A percentile compares a stretch with the other conserved stretches of the same genome.
Conservation (phyloP, 352 stramenopile genomes). For the Aphanomyces euteiches region DNA sequence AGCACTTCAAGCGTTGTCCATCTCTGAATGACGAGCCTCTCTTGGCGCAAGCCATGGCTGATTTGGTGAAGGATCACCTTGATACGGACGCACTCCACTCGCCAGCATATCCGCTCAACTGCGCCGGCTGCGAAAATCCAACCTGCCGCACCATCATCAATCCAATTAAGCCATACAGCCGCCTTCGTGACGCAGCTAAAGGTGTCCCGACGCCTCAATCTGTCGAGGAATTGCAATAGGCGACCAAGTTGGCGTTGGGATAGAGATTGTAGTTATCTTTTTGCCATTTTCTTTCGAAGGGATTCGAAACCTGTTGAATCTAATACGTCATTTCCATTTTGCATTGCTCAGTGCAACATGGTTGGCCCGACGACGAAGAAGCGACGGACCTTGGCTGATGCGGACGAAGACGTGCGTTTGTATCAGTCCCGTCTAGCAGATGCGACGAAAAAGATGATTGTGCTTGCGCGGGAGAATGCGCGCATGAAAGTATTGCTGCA, state of each 20-base stretch:
- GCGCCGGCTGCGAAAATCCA: conserved; percentile 71
- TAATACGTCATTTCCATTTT: conserved; percentile 5
- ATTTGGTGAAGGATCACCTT: conserved; percentile 94
- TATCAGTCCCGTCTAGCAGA: conserved; percentile 26
- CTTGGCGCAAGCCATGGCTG: conserved; percentile 96
- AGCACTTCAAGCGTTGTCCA: conserved; percentile 92
- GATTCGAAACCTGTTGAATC: conserved; percentile 3
- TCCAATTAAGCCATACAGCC: conserved; percentile 70
- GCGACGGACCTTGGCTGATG: conserved; percentile 26
- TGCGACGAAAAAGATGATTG: conserved; percentile 28
- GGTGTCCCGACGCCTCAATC: conserved; percentile 1
- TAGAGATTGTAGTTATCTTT: no score
- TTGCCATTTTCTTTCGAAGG: neutral
- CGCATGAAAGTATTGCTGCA: conserved; percentile 84
- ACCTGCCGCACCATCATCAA: conserved; percentile 83
- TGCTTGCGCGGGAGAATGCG: conserved; percentile 72
- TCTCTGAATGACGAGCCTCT: conserved; percentile 94
- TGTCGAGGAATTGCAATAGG: conserved; percentile 19
- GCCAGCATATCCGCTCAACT: conserved; percentile 81
- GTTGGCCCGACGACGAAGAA: conserved; percentile 8
- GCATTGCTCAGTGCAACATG: conserved; percentile 1
- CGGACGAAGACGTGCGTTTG: conserved; percentile 23
- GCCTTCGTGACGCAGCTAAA: conserved; percentile 22
- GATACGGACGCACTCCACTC: conserved; percentile 69
- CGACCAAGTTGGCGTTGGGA: neutral